Base-by-base conservation (phyloP, 2,329 filamentous ascomycete species). In the Alternaria longipes region DNA sequence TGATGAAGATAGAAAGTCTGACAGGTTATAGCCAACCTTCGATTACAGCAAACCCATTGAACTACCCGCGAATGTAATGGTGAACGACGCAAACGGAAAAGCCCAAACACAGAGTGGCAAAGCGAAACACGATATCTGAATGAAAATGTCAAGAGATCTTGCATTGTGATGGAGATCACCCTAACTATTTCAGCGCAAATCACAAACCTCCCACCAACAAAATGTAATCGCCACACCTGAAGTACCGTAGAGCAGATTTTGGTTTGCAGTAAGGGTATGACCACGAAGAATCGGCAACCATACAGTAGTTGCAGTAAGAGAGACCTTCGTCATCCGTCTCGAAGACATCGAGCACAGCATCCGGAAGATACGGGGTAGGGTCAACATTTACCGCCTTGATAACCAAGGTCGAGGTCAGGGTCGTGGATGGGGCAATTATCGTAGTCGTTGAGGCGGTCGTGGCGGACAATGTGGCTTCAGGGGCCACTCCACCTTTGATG, bases 1-100 rank as follows among this genome's bases (percentile, higher is more conserved):
- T 8, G 14, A 3, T 14, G 3, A 8, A 18, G 8, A 20, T 9
- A 6, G 8, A 12, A 20, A 41, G 32, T 26, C 58, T 64, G 30
- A 64, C 38, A 2, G 32, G 0, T n/a, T 6, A 11, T 12, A 64
- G 62, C 54, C 62, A 8, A 45, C 30, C 2, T 49, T 64, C 4
- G 51, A 65, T 42, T 40, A 63, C 41, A 30, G 41, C 3, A 53
- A 40, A 34, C 60, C 63, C 20, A 32, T 62, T n/a, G 63, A 67
- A 57, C 32, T 67, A 34, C 65, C 65, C 4, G 52, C 56, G 16
- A 41, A 44, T 44, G 52, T 8, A 16, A 34, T 49, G 11, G 26
- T 40, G 24, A 49, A 20, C 11, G 6, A 26, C 20, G 32, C 46
- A 36, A 18, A 34, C 16, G 18, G 8, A 12, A 38, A 50, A 12